phyloP scores from a whole-genome alignment of 257 asterid genomes.

The Solanum virginianum region DNA sequence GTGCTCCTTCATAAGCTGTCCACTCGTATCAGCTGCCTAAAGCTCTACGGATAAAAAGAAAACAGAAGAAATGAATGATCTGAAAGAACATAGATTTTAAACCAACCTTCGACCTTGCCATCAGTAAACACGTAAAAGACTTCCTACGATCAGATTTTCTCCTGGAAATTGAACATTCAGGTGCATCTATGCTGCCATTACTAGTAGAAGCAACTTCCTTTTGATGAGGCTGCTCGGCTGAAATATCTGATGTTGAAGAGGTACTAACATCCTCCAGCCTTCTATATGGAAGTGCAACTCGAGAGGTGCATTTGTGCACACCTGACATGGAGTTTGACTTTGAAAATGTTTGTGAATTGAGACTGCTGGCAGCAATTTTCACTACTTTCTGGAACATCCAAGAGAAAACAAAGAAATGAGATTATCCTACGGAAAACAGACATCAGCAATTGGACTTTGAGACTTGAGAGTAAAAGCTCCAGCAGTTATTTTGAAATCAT shows the following conservation, averaged over 20 bases:
- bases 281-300: slow-evolving; percentile 36
- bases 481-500: not conserved
- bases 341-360: slow-evolving; percentile 27
- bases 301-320: slow-evolving; percentile 25
- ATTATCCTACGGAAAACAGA: not conserved
- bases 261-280: slow-evolving; percentile 23
- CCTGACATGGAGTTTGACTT: slow-evolving; percentile 18
- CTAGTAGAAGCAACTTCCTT: slow-evolving; percentile 26
- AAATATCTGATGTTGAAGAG: slow-evolving; percentile 21
- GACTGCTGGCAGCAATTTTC: slow-evolving; percentile 14
- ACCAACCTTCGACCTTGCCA: slow-evolving; percentile 66
- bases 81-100: not conserved
- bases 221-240: slow-evolving; percentile 26
- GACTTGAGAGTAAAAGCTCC: not conserved
- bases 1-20: slow-evolving; percentile 34
- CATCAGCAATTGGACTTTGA: not conserved
- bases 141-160: slow-evolving; percentile 62
- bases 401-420: not conserved
- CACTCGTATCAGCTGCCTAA: not conserved
- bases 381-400: slow-evolving; percentile 29
- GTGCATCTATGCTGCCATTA: slow-evolving; percentile 6
- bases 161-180: slow-evolving; percentile 6
- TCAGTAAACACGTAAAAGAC: slow-evolving; percentile 55
- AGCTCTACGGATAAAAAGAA: not conserved
- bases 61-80: not conserved